phyloP scores from a whole-genome alignment of 116 monocot genomes.

The Trichopus zeylanicus region DNA sequence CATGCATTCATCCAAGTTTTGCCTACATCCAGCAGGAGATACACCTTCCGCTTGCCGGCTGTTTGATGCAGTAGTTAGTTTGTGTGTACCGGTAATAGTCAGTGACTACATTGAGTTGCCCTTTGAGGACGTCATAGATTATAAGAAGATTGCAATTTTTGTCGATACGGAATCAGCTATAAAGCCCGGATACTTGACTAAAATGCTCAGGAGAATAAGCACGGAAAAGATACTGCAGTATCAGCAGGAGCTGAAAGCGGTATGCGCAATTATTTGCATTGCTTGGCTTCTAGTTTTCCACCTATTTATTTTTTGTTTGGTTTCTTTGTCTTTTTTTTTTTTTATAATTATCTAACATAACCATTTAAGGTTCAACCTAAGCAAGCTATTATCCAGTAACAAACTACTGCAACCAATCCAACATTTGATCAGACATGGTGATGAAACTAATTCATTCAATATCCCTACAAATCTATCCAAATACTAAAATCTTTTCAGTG shows the following conservation, averaged over 20 bases:
- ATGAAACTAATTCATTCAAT: no score
- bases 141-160: conserved; percentile 78
- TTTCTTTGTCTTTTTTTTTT: background rate
- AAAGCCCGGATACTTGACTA: conserved; percentile 51
- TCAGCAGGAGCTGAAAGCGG: conserved; percentile 64
- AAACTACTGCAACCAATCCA: no score
- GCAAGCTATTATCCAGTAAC: no score
- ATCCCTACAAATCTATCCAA: no score
- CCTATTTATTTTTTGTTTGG: background rate
- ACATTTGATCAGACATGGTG: no score
- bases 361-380: no score
- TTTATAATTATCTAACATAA: no score
- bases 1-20: conserved; percentile 95
- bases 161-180: conserved; percentile 60
- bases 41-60: conserved; percentile 93
- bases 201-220: conserved; percentile 38
- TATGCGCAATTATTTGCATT: conserved; percentile 26
- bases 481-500: background rate
- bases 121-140: conserved; percentile 91
- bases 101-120: conserved; percentile 91
- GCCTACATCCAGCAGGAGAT: conserved; percentile 92
- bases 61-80: conserved; percentile 92
- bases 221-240: conserved; percentile 55
- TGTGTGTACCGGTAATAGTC: conserved; percentile 86
- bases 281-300: background rate